Base-by-base conservation (phyloP, 2,329 filamentous ascomycete genomes). In the Alternaria consortialis region DNA sequence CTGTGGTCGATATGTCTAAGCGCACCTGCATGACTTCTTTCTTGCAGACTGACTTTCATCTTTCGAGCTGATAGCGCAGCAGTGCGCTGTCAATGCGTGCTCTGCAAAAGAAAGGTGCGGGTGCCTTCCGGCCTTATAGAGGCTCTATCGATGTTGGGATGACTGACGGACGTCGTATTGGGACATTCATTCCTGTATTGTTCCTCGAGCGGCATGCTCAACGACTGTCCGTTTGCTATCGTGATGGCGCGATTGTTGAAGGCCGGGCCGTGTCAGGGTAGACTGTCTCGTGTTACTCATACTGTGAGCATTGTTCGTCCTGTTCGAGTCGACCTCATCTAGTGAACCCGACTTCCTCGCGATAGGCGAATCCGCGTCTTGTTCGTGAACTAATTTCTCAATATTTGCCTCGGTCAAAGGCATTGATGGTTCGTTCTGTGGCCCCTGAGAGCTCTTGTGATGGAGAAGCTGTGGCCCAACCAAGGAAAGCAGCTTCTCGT, bases 401-500 rank as follows among this genome's bases (percentile, higher is more conserved):
- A 79, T 76, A 60, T 79, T 79, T 52, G 77, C 78, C 60, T 70
- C 68, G 2, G 77, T 80, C 50, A 80, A 66, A 40, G 75, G 77
- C 58, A 75, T 71, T 7, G 71, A 70, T 13, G 64, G 62, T 20
- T 66, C 68, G 13, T 52, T 60, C 12, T 67, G 58, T 7, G 36
- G 44, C 52, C 65, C 68, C 43, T 74, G 67, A 43, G 66, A 60
- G 17, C 53, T 68, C 36, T 65, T 58, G 48, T 70, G 69, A 39
- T 63, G 68, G 52, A 73, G 63, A 34, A 70, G 58, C 44, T 73
- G 65, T 15, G 79, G 77, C 20, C 81, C 80, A 34, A 79, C 82
- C 20, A 81, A 77, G n/a, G 80, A 80, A 15, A 87, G 77, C 17
- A 88, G 72, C 66, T 86, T 86, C 60, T 86, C 83, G 66, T 88